Percentiles rank a stretch among this genome's conserved stretches.
Evolutionary conservation across 257 asterid genomes (phyloP).

Genomic region (Solanum okadae): DNA sequence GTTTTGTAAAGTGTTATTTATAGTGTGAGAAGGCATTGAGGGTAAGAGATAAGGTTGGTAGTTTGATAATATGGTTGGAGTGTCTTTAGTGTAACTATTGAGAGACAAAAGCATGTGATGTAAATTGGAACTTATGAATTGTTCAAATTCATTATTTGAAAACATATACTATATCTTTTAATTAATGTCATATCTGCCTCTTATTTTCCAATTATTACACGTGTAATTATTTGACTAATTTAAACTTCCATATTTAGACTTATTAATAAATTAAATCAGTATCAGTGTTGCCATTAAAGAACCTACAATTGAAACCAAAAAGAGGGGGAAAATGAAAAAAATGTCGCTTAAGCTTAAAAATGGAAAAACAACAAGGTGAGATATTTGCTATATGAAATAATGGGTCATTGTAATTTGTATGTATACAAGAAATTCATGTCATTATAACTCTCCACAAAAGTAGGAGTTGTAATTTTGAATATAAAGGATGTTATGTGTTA

Average conservation of each 20-base stretch:
- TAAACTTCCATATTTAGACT: background rate
- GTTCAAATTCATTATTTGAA: constrained; percentile 18
- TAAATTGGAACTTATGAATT: background rate
- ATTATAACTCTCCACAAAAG: background rate
- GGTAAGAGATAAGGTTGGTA: constrained; percentile 3
- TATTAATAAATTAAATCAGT: background rate
- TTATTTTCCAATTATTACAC: background rate
- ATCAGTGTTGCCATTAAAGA: background rate
- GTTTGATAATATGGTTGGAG: background rate
- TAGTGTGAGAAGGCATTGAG: background rate
- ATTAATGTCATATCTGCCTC: constrained; percentile 14
- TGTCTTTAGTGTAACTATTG: constrained; percentile 5
- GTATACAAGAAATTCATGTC: background rate
- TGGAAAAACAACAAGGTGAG: background rate
- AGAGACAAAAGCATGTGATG: constrained; percentile 51
- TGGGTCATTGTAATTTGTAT: too few species aligned
- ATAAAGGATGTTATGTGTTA: background rate
- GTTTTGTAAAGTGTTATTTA: constrained; percentile 1
- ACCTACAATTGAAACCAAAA: background rate
- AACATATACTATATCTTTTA: constrained; percentile 27
- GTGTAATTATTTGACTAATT: background rate
- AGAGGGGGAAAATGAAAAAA: background rate
- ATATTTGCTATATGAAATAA: background rate
- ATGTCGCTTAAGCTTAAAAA: background rate
- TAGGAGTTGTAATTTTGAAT: background rate